Percentiles rank a stretch among this genome's conserved stretches.
Evolutionary conservation across 2,329 filamentous ascomycete species (phyloP).

Genomic region (Penicillium palitans): DNA sequence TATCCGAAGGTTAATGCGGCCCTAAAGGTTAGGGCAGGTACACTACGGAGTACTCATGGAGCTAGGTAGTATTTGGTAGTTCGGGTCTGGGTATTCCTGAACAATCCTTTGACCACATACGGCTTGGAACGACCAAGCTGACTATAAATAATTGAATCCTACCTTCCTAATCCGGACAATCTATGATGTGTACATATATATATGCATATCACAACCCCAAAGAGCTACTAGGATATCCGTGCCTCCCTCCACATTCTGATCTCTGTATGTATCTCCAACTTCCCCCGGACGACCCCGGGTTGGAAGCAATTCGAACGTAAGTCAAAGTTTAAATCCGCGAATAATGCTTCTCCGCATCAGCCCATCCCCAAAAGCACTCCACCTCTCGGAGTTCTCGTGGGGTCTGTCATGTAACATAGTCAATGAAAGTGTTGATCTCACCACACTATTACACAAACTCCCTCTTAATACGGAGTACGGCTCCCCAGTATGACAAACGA

Average conservation of each 20-base stretch:
- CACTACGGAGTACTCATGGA: neutral
- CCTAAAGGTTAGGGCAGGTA: neutral
- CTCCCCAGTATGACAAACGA: slow-evolving; percentile 34
- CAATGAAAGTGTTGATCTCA: slow-evolving; percentile 23
- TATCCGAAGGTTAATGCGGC: neutral
- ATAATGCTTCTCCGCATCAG: slow-evolving; percentile 12
- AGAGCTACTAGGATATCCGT: neutral
- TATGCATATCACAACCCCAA: neutral
- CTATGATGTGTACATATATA: no score
- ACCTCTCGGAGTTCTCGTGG: slow-evolving; percentile 15
- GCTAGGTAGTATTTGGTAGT: neutral
- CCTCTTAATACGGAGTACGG: slow-evolving; percentile 27
- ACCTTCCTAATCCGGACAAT: neutral
- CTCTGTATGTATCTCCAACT: no score
- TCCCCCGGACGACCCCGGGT: slow-evolving; percentile 4
- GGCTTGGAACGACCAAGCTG: no score
- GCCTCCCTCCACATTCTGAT: neutral
- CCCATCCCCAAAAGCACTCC: slow-evolving; percentile 14
- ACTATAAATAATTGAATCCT: neutral
- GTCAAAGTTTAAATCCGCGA: slow-evolving; percentile 5
- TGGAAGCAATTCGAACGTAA: neutral
- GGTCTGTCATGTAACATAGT: slow-evolving; percentile 11
- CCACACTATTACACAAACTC: slow-evolving; percentile 30
- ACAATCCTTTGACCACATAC: neutral
- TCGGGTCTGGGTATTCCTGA: neutral